Base-by-base conservation (phyloP, 495 filamentous ascomycete species). In the Tuber aestivum region DNA sequence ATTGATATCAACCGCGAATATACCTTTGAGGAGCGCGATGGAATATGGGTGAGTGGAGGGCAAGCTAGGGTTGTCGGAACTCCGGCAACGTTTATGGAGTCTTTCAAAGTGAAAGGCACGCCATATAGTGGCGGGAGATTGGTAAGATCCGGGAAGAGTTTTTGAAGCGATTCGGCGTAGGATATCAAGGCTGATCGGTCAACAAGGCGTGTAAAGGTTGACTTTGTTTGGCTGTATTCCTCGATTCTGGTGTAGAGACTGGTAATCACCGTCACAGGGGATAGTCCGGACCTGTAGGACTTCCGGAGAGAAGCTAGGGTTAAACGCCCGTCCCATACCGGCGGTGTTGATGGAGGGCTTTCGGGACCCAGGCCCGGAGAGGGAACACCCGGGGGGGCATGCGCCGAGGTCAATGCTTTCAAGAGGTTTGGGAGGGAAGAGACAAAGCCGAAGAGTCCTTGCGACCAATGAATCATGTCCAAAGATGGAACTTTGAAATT, bases 61-160 rank as follows among this genome's bases (percentile, higher is more conserved):
- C 89, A 91, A 20, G 88, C 89, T 2, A 87, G 87, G 10, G 90
- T 92, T 20, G 90, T 91, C 0, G 84, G 83, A 35, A 90, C 77
- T 4, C 88, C 87, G 45, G 83, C 84, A 14, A 90, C 85, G 74
- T 91, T 89, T 77, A 91, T 90, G 70, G 85, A 89, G 76, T 92
- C 90, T 75, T 91, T 91, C 23, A 90, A 85, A 10, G 86, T 87
- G 79, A 91, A 92, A 7, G 90, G 90, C 21, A 92, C 83, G 21
- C 90, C 90, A 79, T 86, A 92, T 3, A 92, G 84, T 8, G 89
- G 86, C 14, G 89, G 90, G 7, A 87, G 83, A 56, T 84, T 83
- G 65, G 81, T 85, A 4, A 70, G 74, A 70, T 87, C 85, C 3
- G 84, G 79, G 75, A 86, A 89, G 61, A 83, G 84, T 5, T 77